phyloP scores from a whole-genome alignment of 2,329 filamentous ascomycete genomes.

The Knufia petricola region DNA sequence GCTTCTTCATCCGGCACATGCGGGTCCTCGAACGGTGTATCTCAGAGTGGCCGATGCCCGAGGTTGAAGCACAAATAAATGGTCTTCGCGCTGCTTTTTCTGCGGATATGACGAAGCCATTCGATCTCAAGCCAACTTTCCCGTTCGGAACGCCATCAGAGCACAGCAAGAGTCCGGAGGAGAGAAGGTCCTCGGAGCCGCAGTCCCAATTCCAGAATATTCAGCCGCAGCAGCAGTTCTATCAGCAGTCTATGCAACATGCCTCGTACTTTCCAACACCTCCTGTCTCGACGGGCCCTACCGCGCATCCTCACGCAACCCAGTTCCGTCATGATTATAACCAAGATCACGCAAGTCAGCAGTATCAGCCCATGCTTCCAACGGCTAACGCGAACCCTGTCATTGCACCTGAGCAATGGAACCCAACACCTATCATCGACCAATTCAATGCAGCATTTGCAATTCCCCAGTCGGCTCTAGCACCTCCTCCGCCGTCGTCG shows the following conservation, averaged over 20 bases:
- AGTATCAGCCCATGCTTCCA: conserved; percentile 42
- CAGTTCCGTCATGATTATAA: conserved; percentile 32
- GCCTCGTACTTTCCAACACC: conserved; percentile 43
- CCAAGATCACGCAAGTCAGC: conserved; percentile 39
- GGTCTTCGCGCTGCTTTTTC: conserved; percentile 85
- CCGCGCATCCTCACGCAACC: conserved; percentile 69
- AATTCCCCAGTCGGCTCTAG: conserved; percentile 44
- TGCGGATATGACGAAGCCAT: conserved; percentile 71
- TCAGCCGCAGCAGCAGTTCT: conserved; percentile 5
- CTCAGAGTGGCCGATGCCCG: conserved; percentile 73
- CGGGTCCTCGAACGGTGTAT: conserved; percentile 80
- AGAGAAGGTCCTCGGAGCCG: conserved; percentile 26
- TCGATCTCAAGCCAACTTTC: conserved; percentile 79
- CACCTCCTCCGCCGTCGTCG: conserved; percentile 16
- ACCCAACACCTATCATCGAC: conserved; percentile 69
- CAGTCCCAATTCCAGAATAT: conserved; percentile 6
- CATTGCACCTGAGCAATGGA: conserved; percentile 54
- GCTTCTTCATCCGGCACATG: conserved; percentile 92
- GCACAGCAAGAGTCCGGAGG: conserved; percentile 27
- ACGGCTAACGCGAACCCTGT: conserved; percentile 51
- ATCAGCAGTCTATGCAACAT: conserved; percentile 9
- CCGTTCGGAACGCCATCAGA: conserved; percentile 71
- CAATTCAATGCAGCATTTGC: conserved; percentile 96
- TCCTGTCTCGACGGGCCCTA: conserved; percentile 62
- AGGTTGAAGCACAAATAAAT: conserved; percentile 83